Evolutionary conservation across 192 early-diverging fungal species (phyloP).

Genomic region (Gonapodya prolifera): DNA sequence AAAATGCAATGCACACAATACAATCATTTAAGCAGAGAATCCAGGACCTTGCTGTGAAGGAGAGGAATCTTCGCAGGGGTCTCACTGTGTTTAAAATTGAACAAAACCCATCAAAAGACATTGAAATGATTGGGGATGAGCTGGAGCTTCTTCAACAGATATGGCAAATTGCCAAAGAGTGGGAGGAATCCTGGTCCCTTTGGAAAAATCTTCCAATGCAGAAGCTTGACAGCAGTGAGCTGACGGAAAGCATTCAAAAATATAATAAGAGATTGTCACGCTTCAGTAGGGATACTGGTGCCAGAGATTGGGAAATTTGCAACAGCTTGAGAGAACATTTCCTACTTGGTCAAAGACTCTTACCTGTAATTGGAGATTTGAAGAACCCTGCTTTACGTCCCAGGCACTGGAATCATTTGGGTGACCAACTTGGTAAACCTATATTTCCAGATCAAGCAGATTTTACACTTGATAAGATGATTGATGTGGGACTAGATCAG

Average conservation of each 20-base stretch:
- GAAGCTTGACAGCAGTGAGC: slow-evolving; percentile 29
- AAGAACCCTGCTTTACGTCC: slow-evolving; percentile 47
- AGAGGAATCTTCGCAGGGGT: slow-evolving; percentile 14
- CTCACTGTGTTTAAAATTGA: background rate
- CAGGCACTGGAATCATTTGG: slow-evolving; percentile 54
- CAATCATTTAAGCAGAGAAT: slow-evolving; percentile 37
- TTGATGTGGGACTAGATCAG: slow-evolving; percentile 45
- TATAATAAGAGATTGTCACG: slow-evolving; percentile 28
- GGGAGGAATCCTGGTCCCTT: slow-evolving; percentile 28
- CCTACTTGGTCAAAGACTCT: slow-evolving; percentile 38
- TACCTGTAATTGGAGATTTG: slow-evolving; percentile 45
- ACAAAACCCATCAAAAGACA: slow-evolving; percentile 24
- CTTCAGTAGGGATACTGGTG: slow-evolving; percentile 32
- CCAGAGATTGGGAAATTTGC: slow-evolving; percentile 49
- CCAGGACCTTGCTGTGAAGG: slow-evolving; percentile 40
- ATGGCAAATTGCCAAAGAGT: slow-evolving; percentile 34
- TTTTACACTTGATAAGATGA: slow-evolving; percentile 50
- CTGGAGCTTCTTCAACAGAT: slow-evolving; percentile 52
- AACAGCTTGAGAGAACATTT: slow-evolving; percentile 13
- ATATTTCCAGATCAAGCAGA: slow-evolving; percentile 45
- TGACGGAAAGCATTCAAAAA: slow-evolving; percentile 39
- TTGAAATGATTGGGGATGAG: slow-evolving; percentile 31
- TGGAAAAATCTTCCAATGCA: slow-evolving; percentile 35
- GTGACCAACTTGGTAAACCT: slow-evolving; percentile 49
- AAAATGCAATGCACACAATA: slow-evolving; percentile 23